A percentile compares a stretch with the other conserved stretches of the same genome.
Evolutionary conservation across 352 stramenopile species (phyloP).

Genomic region (Pythium insidiosum): DNA sequence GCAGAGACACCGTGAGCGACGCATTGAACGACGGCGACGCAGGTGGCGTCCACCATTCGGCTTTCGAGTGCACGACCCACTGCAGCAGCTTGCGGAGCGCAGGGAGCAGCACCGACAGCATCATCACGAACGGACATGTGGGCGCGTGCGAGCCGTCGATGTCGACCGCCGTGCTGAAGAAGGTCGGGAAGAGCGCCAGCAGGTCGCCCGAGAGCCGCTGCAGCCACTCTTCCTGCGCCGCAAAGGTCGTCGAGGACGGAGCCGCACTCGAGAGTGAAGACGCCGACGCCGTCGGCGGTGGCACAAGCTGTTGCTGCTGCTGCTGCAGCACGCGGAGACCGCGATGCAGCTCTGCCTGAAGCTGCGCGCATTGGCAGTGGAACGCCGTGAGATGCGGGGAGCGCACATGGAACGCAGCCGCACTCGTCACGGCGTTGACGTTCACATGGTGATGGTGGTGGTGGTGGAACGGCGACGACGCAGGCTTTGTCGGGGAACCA

Average conservation of each 20-base stretch:
- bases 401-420: constrained; percentile 8
- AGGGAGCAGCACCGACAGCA: constrained; percentile 48
- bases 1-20: not conserved
- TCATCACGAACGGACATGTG: constrained; percentile 51
- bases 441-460: constrained; percentile 4
- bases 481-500: too few relatives aligned
- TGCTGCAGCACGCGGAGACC: not conserved
- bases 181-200: not conserved
- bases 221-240: not conserved
- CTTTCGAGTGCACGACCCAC: constrained; percentile 30
- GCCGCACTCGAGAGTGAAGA: too few relatives aligned
- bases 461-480: not conserved
- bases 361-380: constrained; percentile 24
- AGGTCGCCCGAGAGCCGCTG: constrained; percentile 2
- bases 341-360: constrained; percentile 39
- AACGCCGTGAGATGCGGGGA: constrained; percentile 21
- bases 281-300: constrained; percentile 22
- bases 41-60: constrained; percentile 21
- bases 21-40: not conserved
- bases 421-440: constrained; percentile 14
- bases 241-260: not conserved
- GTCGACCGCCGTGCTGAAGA: not conserved
- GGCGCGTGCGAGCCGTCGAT: not conserved
- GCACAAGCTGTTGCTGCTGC: not conserved
- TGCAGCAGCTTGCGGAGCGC: constrained; percentile 46